Evolutionary conservation across 129 eudicot species (phyloP), one percentile per base, ranked within the genome.

Genomic region (Flaveria sonorensis): DNA sequence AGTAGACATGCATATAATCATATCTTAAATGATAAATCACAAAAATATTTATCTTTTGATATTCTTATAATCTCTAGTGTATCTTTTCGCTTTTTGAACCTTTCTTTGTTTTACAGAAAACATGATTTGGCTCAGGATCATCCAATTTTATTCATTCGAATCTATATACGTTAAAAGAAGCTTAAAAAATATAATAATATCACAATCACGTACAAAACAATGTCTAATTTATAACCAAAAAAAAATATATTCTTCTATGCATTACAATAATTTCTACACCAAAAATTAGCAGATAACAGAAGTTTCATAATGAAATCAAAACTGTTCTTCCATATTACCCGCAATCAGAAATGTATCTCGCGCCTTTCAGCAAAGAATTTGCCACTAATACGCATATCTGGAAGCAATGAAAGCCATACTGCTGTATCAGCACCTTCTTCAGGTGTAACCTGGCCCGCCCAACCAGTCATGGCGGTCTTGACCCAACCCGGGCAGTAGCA

Each of bases 401-500:
- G 92, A 72, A 90, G 92, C 88, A 93, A 64, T n/a, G 96, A 89
- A 79, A 93, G 96, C 98, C 98, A 93, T 9, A 90, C 88, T 6
- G 88, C 97, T 46, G 97, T 93, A 70, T 93, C 98, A 46, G 98
- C 98, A 6, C 89, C 97, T 64, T 90, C 95, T 74, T 90, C 97
- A 7, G 96, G 92, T 21, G 91, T 83, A 56, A 75, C 80, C 79
- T 86, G 85, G 10, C 93, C 98, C 14, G 87, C 91, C 97, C 96
- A 93, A 66, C 85, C 92, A 42, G 98, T 93, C 97, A 94, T 87
- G 39, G 96, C 97, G 9, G 98, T 94, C 81, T 89, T 94, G 73
- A 94, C 98, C 97, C 97, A 94, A 61, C 98, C 98, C 4, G 98
- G 98, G 77, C 98, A 94, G 79, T 83, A 94, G 64, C 96, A 89